Percentiles rank a stretch among this genome's conserved stretches.
Evolutionary conservation across 2,329 filamentous ascomycete species (phyloP).

Genomic region (Lojkania enalia): DNA sequence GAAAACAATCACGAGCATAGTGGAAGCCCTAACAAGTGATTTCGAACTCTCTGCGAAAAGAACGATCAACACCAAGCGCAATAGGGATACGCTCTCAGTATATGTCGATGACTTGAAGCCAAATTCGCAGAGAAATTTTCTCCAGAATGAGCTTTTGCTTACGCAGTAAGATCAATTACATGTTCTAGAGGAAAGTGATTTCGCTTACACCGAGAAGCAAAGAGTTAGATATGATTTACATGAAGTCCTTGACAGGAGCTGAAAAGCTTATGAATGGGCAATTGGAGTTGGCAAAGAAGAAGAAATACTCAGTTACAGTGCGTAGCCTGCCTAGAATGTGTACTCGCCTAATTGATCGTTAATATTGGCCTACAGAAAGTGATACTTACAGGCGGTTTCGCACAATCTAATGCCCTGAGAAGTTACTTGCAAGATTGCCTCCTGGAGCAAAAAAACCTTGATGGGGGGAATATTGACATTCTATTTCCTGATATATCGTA

Average conservation of each 20-base stretch:
- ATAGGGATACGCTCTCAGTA: neutral
- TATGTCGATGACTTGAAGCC: conserved; percentile 13
- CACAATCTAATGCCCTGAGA: conserved; percentile 28
- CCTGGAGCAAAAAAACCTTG: conserved; percentile 3
- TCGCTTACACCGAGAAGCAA: neutral
- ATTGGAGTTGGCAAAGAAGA: conserved; percentile 27
- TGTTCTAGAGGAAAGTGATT: neutral
- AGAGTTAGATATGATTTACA: conserved; percentile 14
- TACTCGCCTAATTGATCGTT: no score
- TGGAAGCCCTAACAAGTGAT: conserved; percentile 4
- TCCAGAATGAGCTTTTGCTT: conserved; percentile 6
- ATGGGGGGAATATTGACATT: conserved; percentile 8
- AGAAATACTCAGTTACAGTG: conserved; percentile 10
- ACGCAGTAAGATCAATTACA: conserved; percentile 6
- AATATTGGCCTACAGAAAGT: no score
- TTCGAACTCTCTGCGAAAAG: conserved; percentile 19
- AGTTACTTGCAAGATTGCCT: conserved; percentile 25
- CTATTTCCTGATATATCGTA: conserved; percentile 12
- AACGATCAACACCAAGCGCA: conserved; percentile 3
- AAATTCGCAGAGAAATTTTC: neutral
- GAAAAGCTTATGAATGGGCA: conserved; percentile 21
- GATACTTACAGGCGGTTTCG: conserved; percentile 39
- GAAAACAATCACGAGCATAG: conserved; percentile 19
- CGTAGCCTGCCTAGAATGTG: no score
- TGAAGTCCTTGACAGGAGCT: conserved; percentile 15